Evolutionary conservation across 2,329 filamentous ascomycete genomes (phyloP).

Genomic region (Fusarium graminum): DNA sequence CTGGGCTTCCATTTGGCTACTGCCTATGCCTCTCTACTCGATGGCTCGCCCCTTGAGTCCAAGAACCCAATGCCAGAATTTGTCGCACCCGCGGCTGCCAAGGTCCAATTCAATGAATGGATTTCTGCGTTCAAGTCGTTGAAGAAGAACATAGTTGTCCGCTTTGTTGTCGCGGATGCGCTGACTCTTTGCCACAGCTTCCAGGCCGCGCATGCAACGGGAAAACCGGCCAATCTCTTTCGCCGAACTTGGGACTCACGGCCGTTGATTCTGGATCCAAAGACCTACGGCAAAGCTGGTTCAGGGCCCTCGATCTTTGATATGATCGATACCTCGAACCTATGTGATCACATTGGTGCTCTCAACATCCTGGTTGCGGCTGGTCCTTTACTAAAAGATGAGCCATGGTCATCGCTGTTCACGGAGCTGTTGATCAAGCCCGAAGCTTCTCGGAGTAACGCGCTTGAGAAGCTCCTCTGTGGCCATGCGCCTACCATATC

Average conservation of each 20-base stretch:
- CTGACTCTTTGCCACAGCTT: constrained; percentile 66
- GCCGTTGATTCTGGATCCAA: constrained; percentile 58
- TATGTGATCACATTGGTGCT: constrained; percentile 57
- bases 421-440: constrained; percentile 61
- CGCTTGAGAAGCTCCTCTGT: constrained; percentile 59
- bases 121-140: constrained; percentile 55
- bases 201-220: constrained; percentile 54
- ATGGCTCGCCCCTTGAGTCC: constrained; percentile 56
- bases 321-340: constrained; percentile 67
- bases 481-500: constrained; percentile 62
- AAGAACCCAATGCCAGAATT: constrained; percentile 28
- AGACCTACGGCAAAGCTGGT: constrained; percentile 55
- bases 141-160: constrained; percentile 55
- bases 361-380: constrained; percentile 58
- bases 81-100: constrained; percentile 54
- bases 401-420: constrained; percentile 61
- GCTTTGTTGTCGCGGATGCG: constrained; percentile 63
- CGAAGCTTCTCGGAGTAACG: constrained; percentile 41
- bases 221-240: constrained; percentile 57
- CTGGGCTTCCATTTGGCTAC: constrained; percentile 69
- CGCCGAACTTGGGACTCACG: constrained; percentile 57
- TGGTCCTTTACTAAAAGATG: constrained; percentile 60
- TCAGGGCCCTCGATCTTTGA: constrained; percentile 62
- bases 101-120: constrained; percentile 63
- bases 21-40: constrained; percentile 56